phyloP scores from a whole-genome alignment of 2,329 filamentous ascomycete genomes.

The Periconia sp. region DNA sequence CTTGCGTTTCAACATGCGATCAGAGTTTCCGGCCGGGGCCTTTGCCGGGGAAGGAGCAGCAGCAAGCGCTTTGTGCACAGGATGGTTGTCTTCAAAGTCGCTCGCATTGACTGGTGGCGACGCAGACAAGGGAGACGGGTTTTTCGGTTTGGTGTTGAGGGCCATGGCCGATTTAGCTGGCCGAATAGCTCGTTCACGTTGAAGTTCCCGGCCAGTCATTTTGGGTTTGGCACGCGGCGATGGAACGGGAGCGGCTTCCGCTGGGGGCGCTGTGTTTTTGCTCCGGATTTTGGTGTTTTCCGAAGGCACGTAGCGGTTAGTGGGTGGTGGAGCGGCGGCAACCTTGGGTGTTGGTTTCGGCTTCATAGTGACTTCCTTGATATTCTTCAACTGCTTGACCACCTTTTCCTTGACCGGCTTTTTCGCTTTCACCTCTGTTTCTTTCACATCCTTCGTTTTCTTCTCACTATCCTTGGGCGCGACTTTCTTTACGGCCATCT shows the following conservation, averaged over 20 bases:
- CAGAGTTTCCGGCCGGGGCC: conserved; percentile 30
- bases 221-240: conserved; percentile 35
- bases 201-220: conserved; percentile 24
- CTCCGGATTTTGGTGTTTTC: conserved; percentile 29
- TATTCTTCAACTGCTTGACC: conserved; percentile 26
- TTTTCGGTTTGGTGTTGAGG: conserved; percentile 57
- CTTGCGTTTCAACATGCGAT: conserved; percentile 44
- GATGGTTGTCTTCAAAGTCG: conserved; percentile 53
- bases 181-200: conserved; percentile 20
- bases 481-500: conserved; percentile 45
- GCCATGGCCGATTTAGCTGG: conserved; percentile 34
- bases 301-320: conserved; percentile 21
- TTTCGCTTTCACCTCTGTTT: conserved; percentile 17
- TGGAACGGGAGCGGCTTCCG: conserved; percentile 16
- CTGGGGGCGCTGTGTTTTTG: conserved; percentile 29
- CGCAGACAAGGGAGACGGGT: conserved; percentile 63
- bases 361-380: conserved; percentile 20
- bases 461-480: conserved; percentile 47
- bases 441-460: conserved; percentile 34
- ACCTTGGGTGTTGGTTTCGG: conserved; percentile 18
- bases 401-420: conserved; percentile 23
- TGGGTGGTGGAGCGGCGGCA: conserved; percentile 16
- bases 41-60: conserved; percentile 39
- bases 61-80: conserved; percentile 41
- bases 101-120: conserved; percentile 64